Base-by-base conservation (phyloP, 1,284 basidiomycete genomes). In the Pterulicium gracile region DNA sequence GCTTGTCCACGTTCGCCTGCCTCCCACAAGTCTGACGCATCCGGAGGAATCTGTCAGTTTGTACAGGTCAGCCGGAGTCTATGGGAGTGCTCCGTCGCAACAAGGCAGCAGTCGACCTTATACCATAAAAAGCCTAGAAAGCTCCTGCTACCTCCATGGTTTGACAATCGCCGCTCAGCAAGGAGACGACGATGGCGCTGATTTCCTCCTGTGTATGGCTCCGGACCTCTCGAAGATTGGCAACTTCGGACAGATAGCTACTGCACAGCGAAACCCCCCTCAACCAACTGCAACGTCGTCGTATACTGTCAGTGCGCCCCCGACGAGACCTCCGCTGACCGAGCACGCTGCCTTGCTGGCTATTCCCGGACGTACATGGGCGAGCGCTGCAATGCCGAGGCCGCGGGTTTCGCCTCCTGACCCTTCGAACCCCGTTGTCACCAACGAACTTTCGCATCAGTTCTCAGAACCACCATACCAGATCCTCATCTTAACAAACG, bases 401-500 rank as follows among this genome's bases (percentile, higher is more conserved):
- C 58, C 59, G 3, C 53, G 57, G 3, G 49, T 56, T 32, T 50
- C 57, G 2, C 56, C 62, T 1, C 65, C 68, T 15, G 57, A 69
- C 0, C 55, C 69, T 1, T 72, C 75, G 23, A 58, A 62, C 4
- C 71, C 76, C 18, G 63, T 70, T 0, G 63, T 74, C 19, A 79
- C 79, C 42, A 91, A 92, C 55, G 88, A 94, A 59, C 69, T 94
- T 13, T 85, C 85, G 0, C 76, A 77, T 13, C 90, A 95, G 59
- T 82, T 86, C 55, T 77, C 77, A 10, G 76, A 84, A 50, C 67
- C 75, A 12, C 73, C 86, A 23, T 73, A 77, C 43, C 82, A 88
- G 55, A 94, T 94, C 60, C 77, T 95, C 64, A 75, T 95, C 47
- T 65, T 96, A 50, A 91, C 90, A 17, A 89, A 88, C 55, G 81